Conservation (phyloP, 2,329 filamentous ascomycete species). For the Ascosphaera aggregata region DNA sequence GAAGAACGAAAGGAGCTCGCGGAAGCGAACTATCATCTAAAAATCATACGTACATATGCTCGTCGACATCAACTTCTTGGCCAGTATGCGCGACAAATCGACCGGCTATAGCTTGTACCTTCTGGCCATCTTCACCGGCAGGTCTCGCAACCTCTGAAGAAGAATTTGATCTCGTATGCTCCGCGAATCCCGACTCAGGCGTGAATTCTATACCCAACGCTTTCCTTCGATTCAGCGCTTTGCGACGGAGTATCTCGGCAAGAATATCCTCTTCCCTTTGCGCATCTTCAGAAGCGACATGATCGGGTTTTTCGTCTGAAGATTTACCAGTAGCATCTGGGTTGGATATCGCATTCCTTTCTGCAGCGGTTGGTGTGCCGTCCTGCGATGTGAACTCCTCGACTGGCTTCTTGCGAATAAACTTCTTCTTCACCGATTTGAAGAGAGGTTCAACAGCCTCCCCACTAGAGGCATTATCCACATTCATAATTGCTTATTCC, state of each 20-base stretch:
- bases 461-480: not conserved
- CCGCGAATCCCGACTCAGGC: conserved; percentile 9
- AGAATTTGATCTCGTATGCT: conserved; percentile 4
- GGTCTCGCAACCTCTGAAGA: conserved; percentile 9
- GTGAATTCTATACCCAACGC: conserved; percentile 23
- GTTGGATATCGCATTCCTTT: no score
- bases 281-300: no score
- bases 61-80: conserved; percentile 32
- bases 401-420: conserved; percentile 22
- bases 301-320: no score
- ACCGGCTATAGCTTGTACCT: conserved; percentile 19
- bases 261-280: conserved; percentile 5
- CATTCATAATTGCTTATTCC: not conserved
- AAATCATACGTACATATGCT: conserved; percentile 34
- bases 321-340: no score
- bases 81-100: conserved; percentile 37
- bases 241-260: conserved; percentile 17
- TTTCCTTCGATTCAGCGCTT: conserved; percentile 15
- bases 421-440: conserved; percentile 27
- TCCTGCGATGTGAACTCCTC: conserved; percentile 6
- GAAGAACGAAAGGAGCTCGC: not conserved
- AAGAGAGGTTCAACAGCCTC: conserved; percentile 16
- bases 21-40: conserved; percentile 1
- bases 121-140: conserved; percentile 14
- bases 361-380: conserved; percentile 3